Base-by-base conservation (phyloP, 192 early-diverging fungal genomes). In the Jimgerdemannia flammicorona region DNA sequence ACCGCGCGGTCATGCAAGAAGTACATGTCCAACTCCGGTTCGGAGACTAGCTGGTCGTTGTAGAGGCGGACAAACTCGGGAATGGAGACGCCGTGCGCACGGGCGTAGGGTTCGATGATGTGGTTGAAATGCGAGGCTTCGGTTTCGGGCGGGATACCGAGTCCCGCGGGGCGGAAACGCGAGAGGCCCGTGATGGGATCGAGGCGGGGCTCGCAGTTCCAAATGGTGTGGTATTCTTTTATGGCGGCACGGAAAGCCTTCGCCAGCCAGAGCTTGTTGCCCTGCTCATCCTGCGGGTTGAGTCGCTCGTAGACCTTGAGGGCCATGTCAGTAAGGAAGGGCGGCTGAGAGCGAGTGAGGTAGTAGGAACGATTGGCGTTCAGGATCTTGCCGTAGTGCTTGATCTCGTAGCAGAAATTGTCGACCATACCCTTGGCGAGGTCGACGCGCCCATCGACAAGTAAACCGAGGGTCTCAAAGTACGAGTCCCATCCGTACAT, bases 401-500 rank as follows among this genome's bases (percentile, higher is more conserved):
- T 92, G 77, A 99, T 98, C 81, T 97, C 90, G 84, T 99, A 99
- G 20, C 87, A 89, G 85, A 99, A 98, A 82, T 99, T 96, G 74
- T 99, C 97, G 4, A 99, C 93, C 97, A 98, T 98, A 77, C 93
- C 92, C 77, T 94, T 90, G 14, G 93, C 95, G 71, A 99, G 82
- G 73, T 95, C 93, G 11, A 92, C 72, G 29, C 95, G 92, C 11
- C 91, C 93, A 83, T 99, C 97, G 10, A 91, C 86, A 43, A 97
- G 76, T 44, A 99, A 80, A 6, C 96, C 98, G 3, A 98, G 83
- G 0, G 93, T 86, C 78, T 97, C 96, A 86, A 98, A 98, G 81
- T 97, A 97, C 68, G 89, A 91, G 81, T 99, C 98, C 98, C 98
- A 99, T 0, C 96, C 97, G 81, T 99, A 99, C 92, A 97, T 97